These are phyloP conservation scores for Anethum foeniculum DNA, from an alignment of 140 eudicot genomes.

Conservation along the genomic window DNA sequence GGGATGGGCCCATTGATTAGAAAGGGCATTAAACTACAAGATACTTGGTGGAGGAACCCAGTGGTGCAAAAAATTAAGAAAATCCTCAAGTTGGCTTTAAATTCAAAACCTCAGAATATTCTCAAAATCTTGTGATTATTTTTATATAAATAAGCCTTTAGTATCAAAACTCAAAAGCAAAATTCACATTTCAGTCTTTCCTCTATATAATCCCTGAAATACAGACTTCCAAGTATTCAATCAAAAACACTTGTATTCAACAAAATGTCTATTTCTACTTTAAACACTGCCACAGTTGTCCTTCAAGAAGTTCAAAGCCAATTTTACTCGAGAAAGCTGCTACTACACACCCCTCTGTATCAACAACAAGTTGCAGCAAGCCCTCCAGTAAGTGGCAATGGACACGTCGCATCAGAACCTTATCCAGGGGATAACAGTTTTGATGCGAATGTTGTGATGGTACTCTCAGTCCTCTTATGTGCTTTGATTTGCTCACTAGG, in stretches of 20 bases:
- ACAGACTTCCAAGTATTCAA: conserved; percentile 6
- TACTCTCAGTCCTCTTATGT: conserved; percentile 59
- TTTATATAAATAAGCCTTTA: not conserved
- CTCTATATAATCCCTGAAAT: conserved; percentile 19
- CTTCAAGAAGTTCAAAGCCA: conserved; percentile 19
- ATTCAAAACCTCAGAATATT: conserved; percentile 8
- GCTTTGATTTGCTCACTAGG: conserved; percentile 69
- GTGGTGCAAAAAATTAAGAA: conserved; percentile 4
- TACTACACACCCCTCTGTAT: conserved; percentile 18
- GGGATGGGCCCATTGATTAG: conserved; percentile 32
- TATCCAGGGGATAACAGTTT: conserved; percentile 34
- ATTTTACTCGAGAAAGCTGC: conserved; percentile 45
- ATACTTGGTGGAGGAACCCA: conserved; percentile 30
- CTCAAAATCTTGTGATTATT: not conserved
- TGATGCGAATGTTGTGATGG: conserved; percentile 74
- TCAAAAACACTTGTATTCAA: not conserved
- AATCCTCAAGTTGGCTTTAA: conserved; percentile 18
- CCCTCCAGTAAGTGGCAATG: conserved; percentile 15
- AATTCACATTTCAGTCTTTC: conserved; percentile 7
- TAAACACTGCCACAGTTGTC: conserved; percentile 13
- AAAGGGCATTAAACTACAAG: conserved; percentile 22
- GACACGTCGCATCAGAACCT: conserved; percentile 20
- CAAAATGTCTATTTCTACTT: conserved; percentile 16
- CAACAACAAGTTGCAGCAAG: conserved; percentile 20
- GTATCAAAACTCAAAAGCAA: not conserved